Evolutionary conservation across 257 asterid species (phyloP), one percentile per base, ranked within the genome.

Genomic region (Catharanthus roseus): DNA sequence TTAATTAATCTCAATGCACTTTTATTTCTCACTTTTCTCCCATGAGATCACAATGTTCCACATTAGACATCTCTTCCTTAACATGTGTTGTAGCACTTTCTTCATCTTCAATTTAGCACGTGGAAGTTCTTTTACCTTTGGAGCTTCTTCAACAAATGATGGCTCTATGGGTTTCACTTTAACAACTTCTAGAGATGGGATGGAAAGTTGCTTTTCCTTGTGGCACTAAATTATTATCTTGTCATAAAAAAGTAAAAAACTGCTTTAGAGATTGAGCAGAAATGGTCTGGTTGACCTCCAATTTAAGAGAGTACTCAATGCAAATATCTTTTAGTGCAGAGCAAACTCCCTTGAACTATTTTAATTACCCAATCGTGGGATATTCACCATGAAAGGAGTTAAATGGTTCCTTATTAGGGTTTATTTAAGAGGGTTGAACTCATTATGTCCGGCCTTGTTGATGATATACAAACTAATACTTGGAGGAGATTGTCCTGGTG

Each of bases 241-340:
- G 55, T 38, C 67, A n/a, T n/a, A n/a, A n/a, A n/a, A n/a, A n/a
- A 24, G 53, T 53, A 34, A 34, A 65, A 39, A 65, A 26, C 49
- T 13, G 21, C 10, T n/a, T 8, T n/a, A 39, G 49, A 41, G 34
- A 65, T 65, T 65, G 54, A 65, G 10, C 36, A 15, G n/a, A n/a
- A 57, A 65, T 39, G 39, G 24, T 34, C 23, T 41, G 41, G 19
- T 34, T 23, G 49, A 41, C 54, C 13, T 41, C 54, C 5, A 12
- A 23, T 41, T 36, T 41, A 41, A 39, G 70, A 1, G 11, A 21
- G 18, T 44, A 1, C 23, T 41, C 23, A 41, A 6, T 2, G 13
- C 53, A 39, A 18, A 23, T 61, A 34, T 13, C 23, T 58, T 31
- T 10, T 6, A 29, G 39, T 16, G 41, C 23, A 29, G 28, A 58